These are phyloP conservation scores for Kwoniella shivajii DNA, from an alignment of 1,284 basidiomycete genomes.

Conservation along the genomic window DNA sequence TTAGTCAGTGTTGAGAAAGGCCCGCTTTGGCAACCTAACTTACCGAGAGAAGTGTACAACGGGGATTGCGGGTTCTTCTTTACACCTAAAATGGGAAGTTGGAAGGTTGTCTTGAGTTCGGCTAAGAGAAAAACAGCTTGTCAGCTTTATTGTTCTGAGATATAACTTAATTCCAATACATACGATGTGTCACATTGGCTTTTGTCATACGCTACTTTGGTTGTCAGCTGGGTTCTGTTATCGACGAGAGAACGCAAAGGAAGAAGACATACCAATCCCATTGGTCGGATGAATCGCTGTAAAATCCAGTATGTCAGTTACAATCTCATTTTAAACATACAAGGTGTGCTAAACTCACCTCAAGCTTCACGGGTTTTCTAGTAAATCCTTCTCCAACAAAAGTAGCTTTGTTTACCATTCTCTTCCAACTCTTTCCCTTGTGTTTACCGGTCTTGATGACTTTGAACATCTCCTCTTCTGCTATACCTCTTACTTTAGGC, in stretches of 20 bases:
- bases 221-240: neutral
- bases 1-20: neutral
- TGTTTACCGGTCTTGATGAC: slow-evolving; percentile 98
- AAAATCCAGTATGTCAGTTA: neutral
- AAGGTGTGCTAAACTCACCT: slow-evolving; percentile 52
- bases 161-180: slow-evolving; percentile 47
- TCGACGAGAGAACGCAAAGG: neutral
- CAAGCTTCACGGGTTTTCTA: slow-evolving; percentile 98
- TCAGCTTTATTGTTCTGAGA: neutral
- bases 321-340: no score
- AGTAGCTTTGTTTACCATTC: slow-evolving; percentile 99
- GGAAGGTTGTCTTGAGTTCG: slow-evolving; percentile 97
- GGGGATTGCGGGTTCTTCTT: slow-evolving; percentile 99
- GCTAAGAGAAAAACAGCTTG: slow-evolving; percentile 58
- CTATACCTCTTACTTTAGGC: slow-evolving; percentile 96
- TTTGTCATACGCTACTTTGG: slow-evolving; percentile 79
- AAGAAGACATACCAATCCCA: slow-evolving; percentile 66
- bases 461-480: slow-evolving; percentile 99
- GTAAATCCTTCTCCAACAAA: slow-evolving; percentile 99
- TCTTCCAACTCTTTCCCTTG: slow-evolving; percentile 97
- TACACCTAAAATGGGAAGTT: slow-evolving; percentile 94
- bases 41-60: slow-evolving; percentile 74
- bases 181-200: slow-evolving; percentile 98
- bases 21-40: neutral
- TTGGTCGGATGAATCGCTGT: slow-evolving; percentile 89